phyloP scores from a whole-genome alignment of 2,329 filamentous ascomycete genomes.

The Penicillium thymicola region DNA sequence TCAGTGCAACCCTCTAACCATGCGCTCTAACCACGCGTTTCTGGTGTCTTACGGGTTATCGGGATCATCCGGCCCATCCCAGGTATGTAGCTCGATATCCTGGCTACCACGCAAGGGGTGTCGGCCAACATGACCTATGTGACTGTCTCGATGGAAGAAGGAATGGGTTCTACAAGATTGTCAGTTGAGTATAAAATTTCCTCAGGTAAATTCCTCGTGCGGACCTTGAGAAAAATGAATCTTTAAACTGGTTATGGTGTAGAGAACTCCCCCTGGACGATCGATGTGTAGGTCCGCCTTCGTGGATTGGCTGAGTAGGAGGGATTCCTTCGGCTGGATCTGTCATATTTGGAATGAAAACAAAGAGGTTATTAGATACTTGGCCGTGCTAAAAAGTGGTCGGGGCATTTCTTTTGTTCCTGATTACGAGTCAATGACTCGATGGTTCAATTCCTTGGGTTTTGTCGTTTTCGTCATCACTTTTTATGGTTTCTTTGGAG shows the following conservation, averaged over 20 bases:
- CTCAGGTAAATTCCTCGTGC: not conserved
- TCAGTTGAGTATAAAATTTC: not conserved
- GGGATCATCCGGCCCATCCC: slow-evolving; percentile 29
- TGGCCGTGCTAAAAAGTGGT: not conserved
- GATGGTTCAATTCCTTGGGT: not conserved
- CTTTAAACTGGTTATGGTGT: slow-evolving; percentile 26
- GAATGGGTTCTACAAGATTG: slow-evolving; percentile 16
- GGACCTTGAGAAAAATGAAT: slow-evolving; percentile 23
- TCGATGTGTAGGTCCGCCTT: slow-evolving; percentile 3
- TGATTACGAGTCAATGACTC: slow-evolving; percentile 11
- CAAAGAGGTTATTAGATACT: too few species aligned
- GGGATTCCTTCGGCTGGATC: not conserved
- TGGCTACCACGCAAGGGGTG: slow-evolving; percentile 20
- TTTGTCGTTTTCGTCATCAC: not conserved
- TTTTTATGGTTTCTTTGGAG: not conserved
- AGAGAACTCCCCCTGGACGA: slow-evolving; percentile 21
- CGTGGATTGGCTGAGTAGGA: not conserved
- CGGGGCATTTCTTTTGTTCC: not conserved
- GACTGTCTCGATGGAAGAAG: slow-evolving; percentile 24
- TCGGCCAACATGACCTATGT: slow-evolving; percentile 25
- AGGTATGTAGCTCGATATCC: slow-evolving; percentile 31
- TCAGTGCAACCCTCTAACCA: not conserved
- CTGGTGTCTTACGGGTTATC: slow-evolving; percentile 27
- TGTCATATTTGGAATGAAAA: not conserved
- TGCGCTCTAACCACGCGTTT: not conserved